Base-by-base conservation (phyloP, 345 rosid species). In the Mallotus nudiflorus region DNA sequence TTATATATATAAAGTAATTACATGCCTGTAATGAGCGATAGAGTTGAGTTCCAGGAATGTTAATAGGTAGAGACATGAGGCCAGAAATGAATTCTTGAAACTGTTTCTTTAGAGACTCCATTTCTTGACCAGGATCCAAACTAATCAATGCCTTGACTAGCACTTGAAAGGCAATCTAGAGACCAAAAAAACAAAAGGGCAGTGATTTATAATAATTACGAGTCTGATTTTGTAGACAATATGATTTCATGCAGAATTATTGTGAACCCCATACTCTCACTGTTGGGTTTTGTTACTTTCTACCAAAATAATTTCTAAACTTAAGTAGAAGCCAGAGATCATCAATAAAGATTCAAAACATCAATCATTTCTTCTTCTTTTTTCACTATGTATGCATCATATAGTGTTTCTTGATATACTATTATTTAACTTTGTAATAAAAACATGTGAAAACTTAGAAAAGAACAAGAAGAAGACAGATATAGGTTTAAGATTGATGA, bases 101-200 rank as follows among this genome's bases (percentile, higher is more conserved):
- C 54, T 89, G 90, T 84, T 83, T 74, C 77, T 88, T 90, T 9
- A 96, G 80, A 19, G 73, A 74, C 42, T 86, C 88, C 83, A 95
- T 86, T 66, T 92, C 96, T 51, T 78, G 75, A 45, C 95, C 94
- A 55, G 91, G 87, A 75, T 96, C 96, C 86, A 92, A 77, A 74
- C 91, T 92, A 73, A 96, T 89, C 91, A 96, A 81, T 54, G 90
- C 92, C 73, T 91, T 92, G 65, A 88, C 97, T 15, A 96, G 89
- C 49, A 96, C 88, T 77, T 89, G 91, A 60, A 96, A 96, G 46
- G 98, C 90, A 78, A 96, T 85, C 98, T 94, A 87, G 39, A 66
- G 31, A 51, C 66, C 73, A 58, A 58, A 55, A 3, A 14, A n/a
- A n/a, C n/a, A n/a, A n/a, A n/a, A n/a, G n/a, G n/a, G n/a, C n/a